Evolutionary conservation across 2,329 filamentous ascomycete species (phyloP), one percentile per base, ranked within the genome.

Genomic region (Nothomitra cinnamomea): DNA sequence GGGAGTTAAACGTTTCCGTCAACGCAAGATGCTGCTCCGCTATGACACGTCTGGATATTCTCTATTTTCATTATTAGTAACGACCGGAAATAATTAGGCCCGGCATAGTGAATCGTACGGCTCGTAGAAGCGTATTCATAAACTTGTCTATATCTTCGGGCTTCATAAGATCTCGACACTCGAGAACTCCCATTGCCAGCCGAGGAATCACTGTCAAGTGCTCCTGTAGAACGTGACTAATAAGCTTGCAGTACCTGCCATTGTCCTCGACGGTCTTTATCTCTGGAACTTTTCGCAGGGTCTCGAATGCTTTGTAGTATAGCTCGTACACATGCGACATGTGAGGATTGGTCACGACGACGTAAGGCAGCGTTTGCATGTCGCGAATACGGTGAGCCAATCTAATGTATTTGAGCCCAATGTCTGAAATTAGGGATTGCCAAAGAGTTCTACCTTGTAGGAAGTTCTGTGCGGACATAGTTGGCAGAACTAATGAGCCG

Each of bases 251-350:
- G 61, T 94, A 83, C 43, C 68, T 72, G 59, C 95, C 88, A 65
- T 98, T 98, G 62, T 96, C 90, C 32, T 94, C 85, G 36, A 95
- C 70, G 0, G 80, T 85, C 62, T 83, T 83, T 60, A 98, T 81
- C 63, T 95, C 87, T 51, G 82, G 82, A 41, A 95, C 74, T 59
- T 84, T 83, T 49, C 92, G 85, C 58, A 96, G 85, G 53, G 75
- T 81, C 65, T 98, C 92, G 62, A 98, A 98, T n/a, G 92, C 90
- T 59, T 82, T 82, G 69, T 95, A 94, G 72, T 98, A 98, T 5
- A 95, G 76, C 65, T 96, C 87, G 69, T 98, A 98, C 35, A 96
- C 92, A 59, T 94, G 82, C 64, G 85, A 87, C 57, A 98, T 85
- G 66, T 98, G 87, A 5, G 80, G 80, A 62, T 98, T 98, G n/a